Evolutionary conservation across 768 basidiomycete genomes (phyloP).

Genomic region (Hypsizygus marmoreus): DNA sequence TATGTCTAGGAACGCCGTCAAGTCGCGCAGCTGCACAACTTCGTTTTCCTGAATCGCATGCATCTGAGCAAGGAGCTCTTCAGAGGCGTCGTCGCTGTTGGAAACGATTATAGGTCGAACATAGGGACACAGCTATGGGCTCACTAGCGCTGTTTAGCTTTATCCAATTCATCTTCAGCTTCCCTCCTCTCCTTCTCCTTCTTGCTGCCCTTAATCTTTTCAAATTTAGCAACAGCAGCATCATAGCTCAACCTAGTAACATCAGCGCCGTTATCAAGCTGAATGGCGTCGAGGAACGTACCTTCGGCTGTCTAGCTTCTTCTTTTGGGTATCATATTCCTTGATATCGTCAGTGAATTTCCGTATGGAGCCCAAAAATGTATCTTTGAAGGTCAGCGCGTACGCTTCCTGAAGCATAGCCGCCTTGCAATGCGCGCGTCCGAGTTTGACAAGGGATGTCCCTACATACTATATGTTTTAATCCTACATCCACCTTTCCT

Average conservation of each 20-base stretch:
- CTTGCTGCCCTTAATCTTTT: conserved; percentile 69
- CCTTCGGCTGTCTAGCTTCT: conserved; percentile 88
- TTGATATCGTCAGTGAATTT: conserved; percentile 73
- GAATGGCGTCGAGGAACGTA: conserved; percentile 28
- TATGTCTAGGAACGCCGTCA: conserved; percentile 70
- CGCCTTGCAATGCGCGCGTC: conserved; percentile 82
- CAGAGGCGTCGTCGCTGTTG: conserved; percentile 79
- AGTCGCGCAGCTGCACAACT: conserved; percentile 65
- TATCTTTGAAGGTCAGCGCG: conserved; percentile 70
- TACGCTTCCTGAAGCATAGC: conserved; percentile 85
- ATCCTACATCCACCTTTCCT: neutral
- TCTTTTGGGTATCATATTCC: conserved; percentile 78
- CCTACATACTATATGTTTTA: conserved; percentile 41
- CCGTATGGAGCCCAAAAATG: conserved; percentile 68
- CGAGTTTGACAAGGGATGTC: conserved; percentile 69
- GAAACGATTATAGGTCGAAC: conserved; percentile 6
- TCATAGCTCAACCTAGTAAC: conserved; percentile 69
- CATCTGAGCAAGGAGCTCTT: conserved; percentile 83
- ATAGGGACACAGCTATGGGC: conserved; percentile 22
- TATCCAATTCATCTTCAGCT: conserved; percentile 80
- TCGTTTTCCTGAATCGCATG: conserved; percentile 81
- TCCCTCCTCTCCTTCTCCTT: conserved; percentile 81
- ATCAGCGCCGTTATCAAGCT: conserved; percentile 2
- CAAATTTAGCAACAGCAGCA: conserved; percentile 67
- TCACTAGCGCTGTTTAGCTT: conserved; percentile 75